These are phyloP conservation scores for Lasiodiplodia gonubiensis DNA, from an alignment of 2,329 filamentous ascomycete species.

Conservation along the genomic window DNA sequence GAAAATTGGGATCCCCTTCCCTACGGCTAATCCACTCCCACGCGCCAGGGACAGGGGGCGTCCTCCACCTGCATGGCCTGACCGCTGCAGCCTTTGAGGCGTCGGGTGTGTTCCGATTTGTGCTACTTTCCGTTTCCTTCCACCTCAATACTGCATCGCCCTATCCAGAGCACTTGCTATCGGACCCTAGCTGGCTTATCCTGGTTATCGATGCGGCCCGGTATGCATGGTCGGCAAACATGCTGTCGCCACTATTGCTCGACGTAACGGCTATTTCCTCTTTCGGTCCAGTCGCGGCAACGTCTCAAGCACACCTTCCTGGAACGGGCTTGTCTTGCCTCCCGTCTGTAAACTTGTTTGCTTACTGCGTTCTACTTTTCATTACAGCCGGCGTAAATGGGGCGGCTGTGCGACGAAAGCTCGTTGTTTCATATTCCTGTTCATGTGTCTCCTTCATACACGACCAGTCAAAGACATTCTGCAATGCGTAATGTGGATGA, in stretches of 20 bases:
- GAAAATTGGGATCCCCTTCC: conserved; percentile 29
- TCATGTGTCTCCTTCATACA: conserved; percentile 13
- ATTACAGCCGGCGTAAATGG: neutral
- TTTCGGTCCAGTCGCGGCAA: conserved; percentile 4
- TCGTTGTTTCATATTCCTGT: neutral
- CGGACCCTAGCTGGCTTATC: conserved; percentile 8
- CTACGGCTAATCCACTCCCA: conserved; percentile 24
- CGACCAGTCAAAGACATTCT: conserved; percentile 4
- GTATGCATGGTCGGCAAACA: conserved; percentile 24
- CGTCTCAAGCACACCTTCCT: conserved; percentile 5
- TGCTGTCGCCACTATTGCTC: conserved; percentile 1
- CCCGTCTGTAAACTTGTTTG: conserved; percentile 16
- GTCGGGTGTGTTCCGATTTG: conserved; percentile 26
- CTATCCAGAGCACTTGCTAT: conserved; percentile 1
- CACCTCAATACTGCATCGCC: conserved; percentile 1
- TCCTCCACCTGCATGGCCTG: conserved; percentile 7
- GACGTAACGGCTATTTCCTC: neutral
- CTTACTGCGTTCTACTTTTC: conserved; percentile 15
- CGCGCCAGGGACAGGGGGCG: conserved; percentile 18
- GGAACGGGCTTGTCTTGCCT: neutral
- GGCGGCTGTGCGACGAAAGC: neutral
- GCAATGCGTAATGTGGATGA: conserved; percentile 26
- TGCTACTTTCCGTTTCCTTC: conserved; percentile 15
- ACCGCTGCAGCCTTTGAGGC: conserved; percentile 17
- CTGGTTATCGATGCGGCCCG: conserved; percentile 19